phyloP scores from a whole-genome alignment of 1,139 yeast genomes.

The Magnusiomyces clavatus region DNA sequence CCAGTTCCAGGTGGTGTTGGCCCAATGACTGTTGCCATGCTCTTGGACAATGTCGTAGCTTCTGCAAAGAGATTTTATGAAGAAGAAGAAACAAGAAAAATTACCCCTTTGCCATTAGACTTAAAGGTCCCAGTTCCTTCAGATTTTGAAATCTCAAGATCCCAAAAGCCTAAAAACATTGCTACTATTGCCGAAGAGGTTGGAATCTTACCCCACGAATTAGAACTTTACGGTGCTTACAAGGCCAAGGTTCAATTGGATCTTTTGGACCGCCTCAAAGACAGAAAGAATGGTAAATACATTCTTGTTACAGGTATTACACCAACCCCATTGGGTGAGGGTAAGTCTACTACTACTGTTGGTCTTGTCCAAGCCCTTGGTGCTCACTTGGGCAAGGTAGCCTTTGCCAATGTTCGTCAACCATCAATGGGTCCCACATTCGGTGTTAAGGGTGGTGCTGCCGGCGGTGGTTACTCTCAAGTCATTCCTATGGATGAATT shows the following conservation, averaged over 20 bases:
- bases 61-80: slow-evolving; percentile 55
- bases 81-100: slow-evolving; percentile 26
- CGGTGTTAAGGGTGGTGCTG: slow-evolving; percentile 99
- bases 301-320: slow-evolving; percentile 94
- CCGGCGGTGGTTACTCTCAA: slow-evolving; percentile 98
- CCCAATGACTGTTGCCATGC: slow-evolving; percentile 98
- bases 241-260: slow-evolving; percentile 85
- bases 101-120: slow-evolving; percentile 56
- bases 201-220: slow-evolving; percentile 71
- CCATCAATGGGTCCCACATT: slow-evolving; percentile 99
- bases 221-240: slow-evolving; percentile 84
- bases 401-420: slow-evolving; percentile 94
- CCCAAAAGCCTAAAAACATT: slow-evolving; percentile 80
- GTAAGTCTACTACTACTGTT: slow-evolving; percentile 93
- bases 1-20: slow-evolving; percentile 99
- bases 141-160: slow-evolving; percentile 84
- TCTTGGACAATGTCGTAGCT: slow-evolving; percentile 72
- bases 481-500: slow-evolving; percentile 99
- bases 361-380: slow-evolving; percentile 98
- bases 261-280: slow-evolving; percentile 59
- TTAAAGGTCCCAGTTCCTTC: slow-evolving; percentile 85
- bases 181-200: slow-evolving; percentile 73
- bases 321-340: slow-evolving; percentile 98
- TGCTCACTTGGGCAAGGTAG: slow-evolving; percentile 79
- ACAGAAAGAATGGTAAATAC: slow-evolving; percentile 75